A percentile compares a stretch with the other conserved stretches of the same genome.
These are phyloP conservation scores for Polytrichum commune DNA, from an alignment of 225 moss, liverwort and hornwort genomes.

Conservation along the genomic window DNA sequence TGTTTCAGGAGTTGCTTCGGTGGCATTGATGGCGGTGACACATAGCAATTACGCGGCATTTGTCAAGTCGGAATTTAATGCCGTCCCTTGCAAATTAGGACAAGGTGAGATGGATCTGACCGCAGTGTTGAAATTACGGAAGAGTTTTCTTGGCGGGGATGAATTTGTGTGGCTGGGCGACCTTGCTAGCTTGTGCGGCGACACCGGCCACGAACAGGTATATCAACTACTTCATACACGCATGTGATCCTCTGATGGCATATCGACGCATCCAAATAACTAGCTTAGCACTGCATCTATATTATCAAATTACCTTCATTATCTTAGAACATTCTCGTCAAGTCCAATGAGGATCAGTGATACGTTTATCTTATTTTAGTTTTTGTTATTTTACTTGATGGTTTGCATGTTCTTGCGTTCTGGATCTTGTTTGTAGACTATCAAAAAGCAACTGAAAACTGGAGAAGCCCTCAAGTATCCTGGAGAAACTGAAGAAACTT, in stretches of 20 bases:
- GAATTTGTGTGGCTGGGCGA: background rate
- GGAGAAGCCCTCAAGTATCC: background rate
- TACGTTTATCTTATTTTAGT: too few relatives aligned
- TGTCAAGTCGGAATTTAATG: slow-evolving; percentile 2
- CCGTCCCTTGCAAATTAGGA: background rate
- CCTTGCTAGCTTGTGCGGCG: background rate
- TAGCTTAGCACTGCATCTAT: too few relatives aligned
- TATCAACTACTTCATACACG: too few relatives aligned
- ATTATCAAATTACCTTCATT: too few relatives aligned
- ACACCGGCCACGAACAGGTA: background rate
- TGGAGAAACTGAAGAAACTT: too few relatives aligned
- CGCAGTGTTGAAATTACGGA: background rate
- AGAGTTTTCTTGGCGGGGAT: background rate
- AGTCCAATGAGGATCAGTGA: too few relatives aligned
- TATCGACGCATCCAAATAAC: too few relatives aligned
- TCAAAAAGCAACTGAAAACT: background rate
- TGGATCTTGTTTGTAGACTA: background rate
- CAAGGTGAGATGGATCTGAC: background rate
- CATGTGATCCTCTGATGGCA: too few relatives aligned
- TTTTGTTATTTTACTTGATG: background rate
- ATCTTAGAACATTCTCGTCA: too few relatives aligned
- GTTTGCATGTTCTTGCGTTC: background rate
- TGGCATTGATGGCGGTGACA: background rate
- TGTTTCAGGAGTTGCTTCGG: background rate
- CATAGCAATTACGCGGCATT: slow-evolving; percentile 2